These are phyloP conservation scores for Marchantia paleacea DNA, from an alignment of 225 moss, liverwort and hornwort genomes.

Conservation along the genomic window DNA sequence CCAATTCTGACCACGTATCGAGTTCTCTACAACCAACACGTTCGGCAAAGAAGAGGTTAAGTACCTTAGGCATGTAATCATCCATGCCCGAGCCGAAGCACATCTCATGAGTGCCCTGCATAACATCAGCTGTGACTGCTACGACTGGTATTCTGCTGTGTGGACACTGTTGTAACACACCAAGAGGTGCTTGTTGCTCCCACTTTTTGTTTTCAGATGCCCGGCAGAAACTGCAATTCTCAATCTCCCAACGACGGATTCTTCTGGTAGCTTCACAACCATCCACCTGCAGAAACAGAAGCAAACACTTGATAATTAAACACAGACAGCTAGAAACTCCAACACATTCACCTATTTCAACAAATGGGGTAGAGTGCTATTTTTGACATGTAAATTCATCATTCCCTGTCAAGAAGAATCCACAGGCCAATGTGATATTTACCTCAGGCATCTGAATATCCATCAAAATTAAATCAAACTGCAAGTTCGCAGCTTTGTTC, in stretches of 20 bases:
- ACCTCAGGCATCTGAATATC: conserved; percentile 99
- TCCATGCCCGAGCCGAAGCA: conserved; percentile 88
- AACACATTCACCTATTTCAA: background rate
- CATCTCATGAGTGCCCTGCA: conserved; percentile 90
- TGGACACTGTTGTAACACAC: conserved; percentile 49
- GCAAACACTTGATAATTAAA: background rate
- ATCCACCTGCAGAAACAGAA: conserved; percentile 58
- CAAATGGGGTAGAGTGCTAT: background rate
- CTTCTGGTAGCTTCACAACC: conserved; percentile 78
- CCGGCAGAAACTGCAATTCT: conserved; percentile 59
- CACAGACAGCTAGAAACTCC: background rate
- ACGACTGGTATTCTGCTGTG: conserved; percentile 75
- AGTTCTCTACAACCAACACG: background rate
- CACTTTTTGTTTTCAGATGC: conserved; percentile 5
- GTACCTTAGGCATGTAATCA: conserved; percentile 88
- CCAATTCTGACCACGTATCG: background rate
- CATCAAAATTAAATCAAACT: conserved; percentile 87
- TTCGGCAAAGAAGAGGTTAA: too few species aligned
- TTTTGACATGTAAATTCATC: background rate
- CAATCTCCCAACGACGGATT: conserved; percentile 73
- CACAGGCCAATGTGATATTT: background rate
- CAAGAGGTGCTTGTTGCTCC: conserved; percentile 16
- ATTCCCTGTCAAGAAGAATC: background rate
- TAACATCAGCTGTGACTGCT: conserved; percentile 94
- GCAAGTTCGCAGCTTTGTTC: conserved; percentile 45